A percentile compares a stretch with the other conserved stretches of the same genome.
These are phyloP conservation scores for Pyrus bretschneideri DNA, from an alignment of 306 rosid genomes.

Conservation along the genomic window DNA sequence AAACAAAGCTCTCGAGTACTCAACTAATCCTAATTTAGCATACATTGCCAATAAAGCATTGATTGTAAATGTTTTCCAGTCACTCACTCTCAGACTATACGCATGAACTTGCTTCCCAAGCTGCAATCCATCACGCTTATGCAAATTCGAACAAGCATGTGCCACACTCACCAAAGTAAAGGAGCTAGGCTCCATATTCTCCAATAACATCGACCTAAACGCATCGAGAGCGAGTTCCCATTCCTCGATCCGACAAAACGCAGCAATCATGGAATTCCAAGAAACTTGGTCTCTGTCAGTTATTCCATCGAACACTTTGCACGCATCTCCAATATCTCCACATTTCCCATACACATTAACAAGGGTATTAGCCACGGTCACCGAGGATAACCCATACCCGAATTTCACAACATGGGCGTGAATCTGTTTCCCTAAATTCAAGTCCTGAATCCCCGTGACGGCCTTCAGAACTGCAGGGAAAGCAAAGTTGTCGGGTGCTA, in stretches of 20 bases:
- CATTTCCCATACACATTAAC: conserved; percentile 67
- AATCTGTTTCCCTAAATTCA: conserved; percentile 46
- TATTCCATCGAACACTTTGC: conserved; percentile 52
- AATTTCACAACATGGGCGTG: conserved; percentile 62
- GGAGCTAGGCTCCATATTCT: conserved; percentile 51
- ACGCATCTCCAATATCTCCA: conserved; percentile 42
- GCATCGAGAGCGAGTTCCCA: conserved; percentile 59
- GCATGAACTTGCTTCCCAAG: conserved; percentile 78
- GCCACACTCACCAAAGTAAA: conserved; percentile 68
- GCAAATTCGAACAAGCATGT: conserved; percentile 57
- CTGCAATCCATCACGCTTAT: conserved; percentile 26
- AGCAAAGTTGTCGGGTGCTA: conserved; percentile 59
- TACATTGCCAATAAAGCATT: conserved; percentile 83
- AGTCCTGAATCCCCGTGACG: conserved; percentile 42
- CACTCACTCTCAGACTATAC: conserved; percentile 40
- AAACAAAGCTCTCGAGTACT: conserved; percentile 51
- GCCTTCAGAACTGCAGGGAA: conserved; percentile 79
- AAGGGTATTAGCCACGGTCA: conserved; percentile 59
- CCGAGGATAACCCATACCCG: conserved; percentile 36
- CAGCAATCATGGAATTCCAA: conserved; percentile 71
- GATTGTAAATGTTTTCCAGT: conserved; percentile 46
- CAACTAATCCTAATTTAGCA: conserved; percentile 50
- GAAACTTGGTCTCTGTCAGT: conserved; percentile 59
- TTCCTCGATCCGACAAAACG: conserved; percentile 50
- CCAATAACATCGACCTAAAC: conserved; percentile 47